Evolutionary conservation across 768 basidiomycete species (phyloP).

Genomic region (Gyrodon lividus): DNA sequence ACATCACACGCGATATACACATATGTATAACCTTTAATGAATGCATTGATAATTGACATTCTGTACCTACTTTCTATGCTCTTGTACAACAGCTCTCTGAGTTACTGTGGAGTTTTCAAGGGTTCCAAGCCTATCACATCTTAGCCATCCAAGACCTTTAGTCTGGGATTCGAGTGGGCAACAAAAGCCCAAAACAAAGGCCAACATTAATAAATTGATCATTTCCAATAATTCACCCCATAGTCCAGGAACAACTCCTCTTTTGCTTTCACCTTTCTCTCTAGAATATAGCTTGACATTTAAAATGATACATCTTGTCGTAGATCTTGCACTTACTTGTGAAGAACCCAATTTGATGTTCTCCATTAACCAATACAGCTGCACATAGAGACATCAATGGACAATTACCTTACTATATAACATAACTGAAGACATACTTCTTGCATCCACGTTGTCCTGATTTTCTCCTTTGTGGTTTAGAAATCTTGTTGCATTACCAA

Average conservation of each 20-base stretch:
- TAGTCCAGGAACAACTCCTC: conserved; percentile 39
- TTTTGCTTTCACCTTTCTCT: conserved; percentile 25
- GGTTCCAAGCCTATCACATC: too few relatives aligned
- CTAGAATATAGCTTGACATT: conserved; percentile 12
- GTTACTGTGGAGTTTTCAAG: too few relatives aligned
- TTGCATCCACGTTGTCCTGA: conserved; percentile 22
- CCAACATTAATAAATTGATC: not conserved
- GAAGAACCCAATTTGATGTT: conserved; percentile 37
- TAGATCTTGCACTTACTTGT: conserved; percentile 28
- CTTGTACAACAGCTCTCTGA: too few relatives aligned
- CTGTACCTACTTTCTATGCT: too few relatives aligned
- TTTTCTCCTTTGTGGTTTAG: conserved; percentile 35
- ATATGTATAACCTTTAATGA: too few relatives aligned
- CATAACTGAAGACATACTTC: conserved; percentile 18
- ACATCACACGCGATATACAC: too few relatives aligned
- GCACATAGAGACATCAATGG: not conserved
- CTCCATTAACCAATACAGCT: conserved; percentile 34
- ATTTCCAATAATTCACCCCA: conserved; percentile 30
- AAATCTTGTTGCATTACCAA: conserved; percentile 46
- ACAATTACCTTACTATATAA: not conserved
- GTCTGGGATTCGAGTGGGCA: too few relatives aligned
- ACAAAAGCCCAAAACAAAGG: too few relatives aligned
- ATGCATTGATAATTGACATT: too few relatives aligned
- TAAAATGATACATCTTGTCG: not conserved
- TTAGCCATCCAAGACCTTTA: too few relatives aligned